Conservation (phyloP, 2,329 filamentous ascomycete genomes). For the Gyromitra esculenta region DNA sequence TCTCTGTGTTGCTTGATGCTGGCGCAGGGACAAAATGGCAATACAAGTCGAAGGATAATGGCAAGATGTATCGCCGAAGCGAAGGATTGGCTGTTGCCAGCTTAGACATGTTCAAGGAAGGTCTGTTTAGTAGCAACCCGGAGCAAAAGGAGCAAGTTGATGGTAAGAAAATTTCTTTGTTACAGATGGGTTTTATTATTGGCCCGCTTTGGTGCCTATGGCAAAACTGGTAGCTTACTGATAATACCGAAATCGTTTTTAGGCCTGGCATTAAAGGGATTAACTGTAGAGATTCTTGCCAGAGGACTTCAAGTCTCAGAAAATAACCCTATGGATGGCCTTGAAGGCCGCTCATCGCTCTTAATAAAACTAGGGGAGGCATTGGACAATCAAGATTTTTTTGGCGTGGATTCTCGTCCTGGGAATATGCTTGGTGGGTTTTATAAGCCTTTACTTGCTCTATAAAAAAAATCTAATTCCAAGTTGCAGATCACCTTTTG, state of each 20-base stretch:
- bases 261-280: slow-evolving; percentile 72
- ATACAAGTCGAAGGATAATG: slow-evolving; percentile 91
- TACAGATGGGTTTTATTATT: not conserved
- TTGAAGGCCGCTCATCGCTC: slow-evolving; percentile 84
- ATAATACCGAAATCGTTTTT: slow-evolving; percentile 1
- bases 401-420: slow-evolving; percentile 82
- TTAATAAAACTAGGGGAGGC: slow-evolving; percentile 79
- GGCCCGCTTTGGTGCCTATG: not conserved
- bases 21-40: slow-evolving; percentile 91
- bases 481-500: slow-evolving; percentile 81
- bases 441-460: not conserved
- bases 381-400: slow-evolving; percentile 79
- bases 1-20: slow-evolving; percentile 84
- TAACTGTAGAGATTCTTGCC: slow-evolving; percentile 79
- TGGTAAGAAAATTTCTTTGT: slow-evolving; percentile 62
- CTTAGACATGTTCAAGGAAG: slow-evolving; percentile 65
- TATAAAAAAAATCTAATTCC: not conserved
- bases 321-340: slow-evolving; percentile 80
- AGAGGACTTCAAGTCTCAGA: slow-evolving; percentile 85
- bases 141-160: slow-evolving; percentile 90
- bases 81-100: slow-evolving; percentile 84
- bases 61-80: slow-evolving; percentile 81
- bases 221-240: slow-evolving; percentile 14
- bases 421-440: slow-evolving; percentile 89
- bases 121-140: slow-evolving; percentile 84